These are phyloP conservation scores for Spathaspora sp. DNA, from an alignment of 1,139 yeast genomes.

Conservation along the genomic window DNA sequence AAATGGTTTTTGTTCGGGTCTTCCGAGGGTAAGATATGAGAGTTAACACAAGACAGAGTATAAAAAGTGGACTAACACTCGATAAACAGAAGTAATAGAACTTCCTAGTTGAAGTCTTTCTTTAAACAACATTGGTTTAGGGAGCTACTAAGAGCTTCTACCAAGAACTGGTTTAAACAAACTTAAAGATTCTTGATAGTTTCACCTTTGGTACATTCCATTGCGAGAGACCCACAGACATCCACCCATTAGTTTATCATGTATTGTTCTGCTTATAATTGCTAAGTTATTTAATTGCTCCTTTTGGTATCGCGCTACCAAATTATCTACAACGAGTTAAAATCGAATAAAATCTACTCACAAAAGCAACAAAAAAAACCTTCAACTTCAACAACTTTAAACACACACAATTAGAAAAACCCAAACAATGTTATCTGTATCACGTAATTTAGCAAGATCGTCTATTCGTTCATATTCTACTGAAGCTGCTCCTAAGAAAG, in stretches of 20 bases:
- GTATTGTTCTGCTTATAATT: background rate
- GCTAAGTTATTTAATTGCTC: background rate
- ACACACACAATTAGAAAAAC: background rate
- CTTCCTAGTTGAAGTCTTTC: too few relatives aligned
- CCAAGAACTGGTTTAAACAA: too few relatives aligned
- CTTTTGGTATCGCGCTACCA: background rate
- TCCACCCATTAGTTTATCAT: too few relatives aligned
- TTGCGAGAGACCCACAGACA: too few relatives aligned
- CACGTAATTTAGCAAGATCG: constrained; percentile 23
- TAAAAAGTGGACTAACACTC: too few relatives aligned
- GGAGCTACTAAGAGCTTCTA: too few relatives aligned
- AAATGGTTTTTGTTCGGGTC: background rate
- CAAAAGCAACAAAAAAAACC: constrained; percentile 11
- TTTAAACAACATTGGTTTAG: too few relatives aligned
- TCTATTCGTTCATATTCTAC: constrained; percentile 28
- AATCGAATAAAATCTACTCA: background rate
- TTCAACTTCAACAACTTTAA: constrained; percentile 2
- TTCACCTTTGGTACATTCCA: too few relatives aligned
- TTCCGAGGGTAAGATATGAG: too few relatives aligned
- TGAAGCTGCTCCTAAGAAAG: constrained; percentile 30
- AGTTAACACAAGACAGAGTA: too few relatives aligned
- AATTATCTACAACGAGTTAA: background rate
- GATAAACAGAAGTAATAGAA: too few relatives aligned
- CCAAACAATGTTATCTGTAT: constrained; percentile 5
- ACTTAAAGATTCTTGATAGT: too few relatives aligned